Evolutionary conservation across 2,329 filamentous ascomycete genomes (phyloP).

Genomic region (Chaetomium globosum): DNA sequence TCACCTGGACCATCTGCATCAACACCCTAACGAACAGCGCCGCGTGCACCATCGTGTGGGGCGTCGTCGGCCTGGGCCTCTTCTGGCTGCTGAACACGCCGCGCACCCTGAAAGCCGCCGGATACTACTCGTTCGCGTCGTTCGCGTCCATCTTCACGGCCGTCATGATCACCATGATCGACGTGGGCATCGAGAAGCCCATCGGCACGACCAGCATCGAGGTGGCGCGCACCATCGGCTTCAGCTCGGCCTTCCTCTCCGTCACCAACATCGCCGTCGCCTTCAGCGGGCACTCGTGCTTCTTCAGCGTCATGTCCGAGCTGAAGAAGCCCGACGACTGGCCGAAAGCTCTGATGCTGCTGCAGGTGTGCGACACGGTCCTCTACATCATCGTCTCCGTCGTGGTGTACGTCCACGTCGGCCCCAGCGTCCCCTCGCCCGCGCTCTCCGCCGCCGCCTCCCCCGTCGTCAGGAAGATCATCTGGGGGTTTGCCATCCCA

Average conservation of each 20-base stretch:
- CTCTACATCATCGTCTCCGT: constrained; percentile 67
- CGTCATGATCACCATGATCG: constrained; percentile 65
- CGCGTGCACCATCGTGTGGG: constrained; percentile 66
- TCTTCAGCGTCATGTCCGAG: constrained; percentile 51
- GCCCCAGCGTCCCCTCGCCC: constrained; percentile 62
- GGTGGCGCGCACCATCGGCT: constrained; percentile 45
- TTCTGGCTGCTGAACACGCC: constrained; percentile 63
- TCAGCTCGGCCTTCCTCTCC: constrained; percentile 44
- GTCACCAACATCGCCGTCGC: constrained; percentile 29
- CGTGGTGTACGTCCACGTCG: constrained; percentile 69
- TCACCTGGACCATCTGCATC: constrained; percentile 68
- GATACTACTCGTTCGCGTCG: constrained; percentile 62
- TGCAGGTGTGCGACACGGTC: constrained; percentile 60
- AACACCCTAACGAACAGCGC: constrained; percentile 64
- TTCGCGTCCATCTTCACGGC: constrained; percentile 61
- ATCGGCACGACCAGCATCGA: constrained; percentile 44
- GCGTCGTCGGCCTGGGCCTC: constrained; percentile 59
- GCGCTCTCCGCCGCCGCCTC: constrained; percentile 64
- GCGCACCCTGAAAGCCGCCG: constrained; percentile 64
- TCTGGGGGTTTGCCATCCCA: constrained; percentile 68
- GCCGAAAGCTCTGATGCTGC: constrained; percentile 47
- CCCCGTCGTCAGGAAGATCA: constrained; percentile 60
- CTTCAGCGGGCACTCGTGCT: constrained; percentile 30
- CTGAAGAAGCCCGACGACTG: constrained; percentile 58
- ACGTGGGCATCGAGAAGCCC: constrained; percentile 54